Evolutionary conservation across 176 grass and related monocot genomes (phyloP), one percentile per base, ranked within the genome.

Genomic region (Triticum monococcum): DNA sequence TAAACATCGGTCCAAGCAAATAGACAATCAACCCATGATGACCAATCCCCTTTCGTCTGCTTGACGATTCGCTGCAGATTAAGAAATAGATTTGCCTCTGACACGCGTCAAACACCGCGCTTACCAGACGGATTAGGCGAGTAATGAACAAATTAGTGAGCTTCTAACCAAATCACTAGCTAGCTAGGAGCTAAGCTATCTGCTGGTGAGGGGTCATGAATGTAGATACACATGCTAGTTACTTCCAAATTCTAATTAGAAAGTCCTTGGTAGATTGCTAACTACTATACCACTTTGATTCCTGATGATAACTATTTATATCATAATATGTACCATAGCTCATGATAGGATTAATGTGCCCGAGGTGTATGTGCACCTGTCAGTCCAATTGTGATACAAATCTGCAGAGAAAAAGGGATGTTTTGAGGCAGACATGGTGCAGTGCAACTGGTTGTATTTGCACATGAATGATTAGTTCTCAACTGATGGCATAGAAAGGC

Each of bases 401-500:
- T 77, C 59, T 65, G 26, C 16, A 35, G 8, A 37, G 43, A 84
- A 48, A 84, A 48, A 76, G 13, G 11, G 36, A 32, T 74, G 36
- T 75, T 46, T 74, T 25, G 66, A 74, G 54, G 37, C 56, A 72
- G 68, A 78, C 65, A 83, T 77, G 25, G 10, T 74, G n/a, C 1
- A 7, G 45, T 50, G 2, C 71, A 22, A 86, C 4, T 14, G 35
- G 35, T 1, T 68, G 52, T 48, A 20, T 30, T 48, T 77, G 64
- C 72, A 77, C 20, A 52, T 36, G 26, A 66, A 28, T 52, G 72
- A 66, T 66, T 75, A 52, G 20, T 77, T 77, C 40, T 77, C 60
- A 77, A 64, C 25, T 75, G 38, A 84, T 76, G 83, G 83, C 59
- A 84, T 20, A 65, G 28, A 9, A 64, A 75, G 80, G 63, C 72